Base-by-base conservation (phyloP, 805 yeast species). In the Helenozyma baotianmanensis region DNA sequence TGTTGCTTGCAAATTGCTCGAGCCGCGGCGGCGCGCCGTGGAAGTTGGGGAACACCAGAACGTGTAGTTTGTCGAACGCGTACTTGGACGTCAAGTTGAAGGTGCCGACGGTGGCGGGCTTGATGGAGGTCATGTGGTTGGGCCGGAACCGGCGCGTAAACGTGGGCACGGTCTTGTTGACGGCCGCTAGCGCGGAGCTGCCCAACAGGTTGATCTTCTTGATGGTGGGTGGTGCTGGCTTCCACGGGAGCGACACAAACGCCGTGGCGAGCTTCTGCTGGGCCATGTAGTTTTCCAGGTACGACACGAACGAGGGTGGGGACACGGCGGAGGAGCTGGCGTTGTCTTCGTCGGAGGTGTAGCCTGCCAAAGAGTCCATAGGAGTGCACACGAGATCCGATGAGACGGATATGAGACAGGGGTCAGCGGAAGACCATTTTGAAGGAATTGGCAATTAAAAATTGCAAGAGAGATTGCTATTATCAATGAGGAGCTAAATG, bases 261-360 rank as follows among this genome's bases (percentile, higher is more conserved):
- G 40, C 34, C 8, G 45, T 23, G 6, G 31, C 19, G 15, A 32
- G 40, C 4, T 33, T 44, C 25, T 41, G 36, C 30, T 39, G 32
- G 29, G 39, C 36, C 46, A 43, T 41, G 39, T 48, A 51, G 33
- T 53, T 54, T 23, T 46, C 48, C 47, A 43, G 42, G 31, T 39
- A 39, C 14, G 34, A 30, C 5, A 34, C 25, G 30, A 38, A 30
- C 12, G 33, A n/a, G 7, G 33, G 18, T 9, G 14, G 19, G 9
- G 14, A 9, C 22, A 34, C 40, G 15, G 29, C 27, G 11, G 31
- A 27, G n/a, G 25, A 17, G 28, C 16, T 28, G 21, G 15, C 27
- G 24, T 32, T 29, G 12, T 39, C 27, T 18, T 41, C 43, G 35
- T 48, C 50, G 4, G 48, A 41, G 13, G 45, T 38, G 30, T 48